phyloP scores from a whole-genome alignment of 1,284 basidiomycete species.

The Gomphus bonarii region DNA sequence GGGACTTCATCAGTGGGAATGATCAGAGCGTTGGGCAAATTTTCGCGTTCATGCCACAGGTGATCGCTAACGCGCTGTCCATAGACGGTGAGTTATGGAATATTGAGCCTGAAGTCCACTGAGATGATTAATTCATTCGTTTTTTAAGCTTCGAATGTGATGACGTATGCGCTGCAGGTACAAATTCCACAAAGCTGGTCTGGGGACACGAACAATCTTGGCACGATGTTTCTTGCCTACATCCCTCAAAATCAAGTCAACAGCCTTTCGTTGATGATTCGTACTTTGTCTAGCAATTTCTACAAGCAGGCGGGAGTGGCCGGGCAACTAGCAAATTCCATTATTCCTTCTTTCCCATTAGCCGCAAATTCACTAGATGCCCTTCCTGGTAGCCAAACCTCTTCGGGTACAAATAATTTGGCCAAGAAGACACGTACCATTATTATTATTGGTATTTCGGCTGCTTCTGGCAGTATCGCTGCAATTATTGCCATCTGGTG shows the following conservation, averaged over 20 bases:
- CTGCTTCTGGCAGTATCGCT: not conserved
- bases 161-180: conserved; percentile 4
- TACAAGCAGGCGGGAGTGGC: not conserved
- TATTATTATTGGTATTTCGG: not conserved
- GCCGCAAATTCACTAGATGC: not conserved
- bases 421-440: not conserved
- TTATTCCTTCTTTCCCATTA: not conserved
- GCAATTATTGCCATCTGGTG: conserved; percentile 2
- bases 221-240: not conserved
- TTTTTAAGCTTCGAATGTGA: not conserved
- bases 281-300: not conserved
- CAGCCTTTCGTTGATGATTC: not conserved
- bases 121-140: not conserved
- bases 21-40: not conserved
- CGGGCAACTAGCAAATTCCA: not conserved
- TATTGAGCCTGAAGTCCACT: not conserved
- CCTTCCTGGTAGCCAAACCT: not conserved
- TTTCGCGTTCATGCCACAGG: conserved; percentile 1
- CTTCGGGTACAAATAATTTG: not conserved
- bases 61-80: not conserved
- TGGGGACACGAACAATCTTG: not conserved
- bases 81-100: not conserved
- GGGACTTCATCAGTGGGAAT: not conserved
- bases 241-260: not conserved
- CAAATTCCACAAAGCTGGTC: not conserved